Evolutionary conservation across 1,284 basidiomycete genomes (phyloP).

Genomic region (Sporisorium exsertum): DNA sequence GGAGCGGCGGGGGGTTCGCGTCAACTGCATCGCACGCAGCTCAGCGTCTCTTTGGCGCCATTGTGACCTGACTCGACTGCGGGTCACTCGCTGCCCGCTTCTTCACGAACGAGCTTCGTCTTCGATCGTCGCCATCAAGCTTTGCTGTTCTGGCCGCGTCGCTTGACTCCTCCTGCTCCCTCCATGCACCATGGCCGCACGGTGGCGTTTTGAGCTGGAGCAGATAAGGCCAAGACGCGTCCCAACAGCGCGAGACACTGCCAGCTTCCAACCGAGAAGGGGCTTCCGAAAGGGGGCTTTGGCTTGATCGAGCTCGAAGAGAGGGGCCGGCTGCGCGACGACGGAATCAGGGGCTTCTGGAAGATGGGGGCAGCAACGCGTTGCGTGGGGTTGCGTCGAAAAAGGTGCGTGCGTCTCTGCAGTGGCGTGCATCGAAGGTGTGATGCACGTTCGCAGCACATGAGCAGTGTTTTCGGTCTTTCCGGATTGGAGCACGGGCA

Average conservation of each 20-base stretch:
- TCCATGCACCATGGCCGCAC: too few relatives aligned
- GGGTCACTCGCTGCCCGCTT: not conserved
- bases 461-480: slow-evolving; percentile 5
- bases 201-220: not conserved
- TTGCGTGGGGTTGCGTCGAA: not conserved
- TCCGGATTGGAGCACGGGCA: not conserved
- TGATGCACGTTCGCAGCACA: not conserved
- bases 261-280: not conserved
- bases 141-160: not conserved
- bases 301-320: not conserved
- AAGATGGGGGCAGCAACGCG: slow-evolving; percentile 4
- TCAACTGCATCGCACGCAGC: slow-evolving; percentile 11
- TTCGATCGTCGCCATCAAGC: not conserved
- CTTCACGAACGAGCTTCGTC: not conserved
- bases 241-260: not conserved
- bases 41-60: slow-evolving; percentile 9
- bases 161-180: not conserved
- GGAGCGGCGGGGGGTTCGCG: not conserved
- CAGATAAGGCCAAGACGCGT: not conserved
- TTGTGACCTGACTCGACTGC: not conserved
- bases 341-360: slow-evolving; percentile 1
- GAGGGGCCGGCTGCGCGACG: slow-evolving; percentile 1
- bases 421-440: slow-evolving; percentile 7
- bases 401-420: slow-evolving; percentile 9
- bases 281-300: not conserved